Percentiles rank a stretch among this genome's conserved stretches.
Evolutionary conservation across 768 basidiomycete species (phyloP).

Genomic region (Cystobasidium tubakii): DNA sequence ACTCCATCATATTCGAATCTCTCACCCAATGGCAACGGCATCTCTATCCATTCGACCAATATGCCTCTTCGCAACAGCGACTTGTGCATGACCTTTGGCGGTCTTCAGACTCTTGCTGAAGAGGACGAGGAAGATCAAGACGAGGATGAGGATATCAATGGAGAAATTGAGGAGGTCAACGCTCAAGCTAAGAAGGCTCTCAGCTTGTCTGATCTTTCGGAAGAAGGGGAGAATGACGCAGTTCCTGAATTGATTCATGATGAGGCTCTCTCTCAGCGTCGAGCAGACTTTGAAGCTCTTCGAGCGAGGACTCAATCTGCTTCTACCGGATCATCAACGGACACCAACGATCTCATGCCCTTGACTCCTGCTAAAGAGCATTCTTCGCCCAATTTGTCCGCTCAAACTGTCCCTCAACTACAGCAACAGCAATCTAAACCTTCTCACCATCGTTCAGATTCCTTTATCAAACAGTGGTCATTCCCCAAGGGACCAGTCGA

Average conservation of each 20-base stretch:
- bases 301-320: constrained; percentile 31
- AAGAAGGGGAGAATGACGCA: constrained; percentile 32
- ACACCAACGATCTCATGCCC: constrained; percentile 33
- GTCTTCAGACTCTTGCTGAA: constrained; percentile 38
- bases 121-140: constrained; percentile 38
- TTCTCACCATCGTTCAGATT: constrained; percentile 33
- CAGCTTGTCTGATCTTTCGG: constrained; percentile 17
- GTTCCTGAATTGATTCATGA: constrained; percentile 37
- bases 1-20: background rate
- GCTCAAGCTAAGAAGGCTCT: constrained; percentile 1
- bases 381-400: background rate
- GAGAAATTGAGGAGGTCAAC: constrained; percentile 3
- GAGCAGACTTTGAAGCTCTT: background rate
- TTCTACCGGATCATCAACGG: constrained; percentile 23
- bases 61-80: constrained; percentile 22
- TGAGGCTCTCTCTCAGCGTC: background rate
- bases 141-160: constrained; percentile 18
- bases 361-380: constrained; percentile 31
- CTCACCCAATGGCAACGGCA: constrained; percentile 9
- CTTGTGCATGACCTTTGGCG: constrained; percentile 27
- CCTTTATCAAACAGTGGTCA: constrained; percentile 40
- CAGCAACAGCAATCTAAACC: constrained; percentile 14
- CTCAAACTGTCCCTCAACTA: background rate
- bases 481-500: constrained; percentile 34
- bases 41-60: constrained; percentile 25